Percentiles rank a stretch among this genome's conserved stretches.
Conservation (phyloP, 106 monocot genomes). For the Dendrobium nobile region DNA sequence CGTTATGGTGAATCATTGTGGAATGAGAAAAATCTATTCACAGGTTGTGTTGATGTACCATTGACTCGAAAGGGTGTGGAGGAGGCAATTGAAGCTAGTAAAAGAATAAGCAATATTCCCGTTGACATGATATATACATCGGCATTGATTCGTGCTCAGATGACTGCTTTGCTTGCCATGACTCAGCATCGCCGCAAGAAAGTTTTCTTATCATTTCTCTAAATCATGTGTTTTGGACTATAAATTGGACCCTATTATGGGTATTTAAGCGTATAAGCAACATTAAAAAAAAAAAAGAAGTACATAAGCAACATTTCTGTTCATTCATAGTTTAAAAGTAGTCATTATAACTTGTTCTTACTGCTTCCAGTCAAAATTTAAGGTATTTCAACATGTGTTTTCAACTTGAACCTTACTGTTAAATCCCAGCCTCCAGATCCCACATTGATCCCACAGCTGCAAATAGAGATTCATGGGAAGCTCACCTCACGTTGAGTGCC, state of each 20-base stretch:
- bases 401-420: neutral
- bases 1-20: slow-evolving; percentile 96
- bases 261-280: neutral
- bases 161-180: slow-evolving; percentile 99
- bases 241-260: neutral
- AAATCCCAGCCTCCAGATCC: too few species aligned
- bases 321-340: neutral
- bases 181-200: slow-evolving; percentile 93
- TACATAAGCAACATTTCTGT: neutral
- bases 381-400: neutral
- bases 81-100: slow-evolving; percentile 96
- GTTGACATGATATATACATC: slow-evolving; percentile 89
- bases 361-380: too few species aligned
- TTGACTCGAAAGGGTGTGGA: slow-evolving; percentile 83
- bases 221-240: neutral
- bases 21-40: slow-evolving; percentile 99
- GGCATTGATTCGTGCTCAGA: slow-evolving; percentile 86
- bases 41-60: slow-evolving; percentile 98
- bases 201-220: slow-evolving; percentile 25
- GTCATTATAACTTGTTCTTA: too few species aligned
- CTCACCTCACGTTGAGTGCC: too few species aligned
- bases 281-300: neutral
- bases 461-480: too few species aligned
- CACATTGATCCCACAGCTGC: too few species aligned
- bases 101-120: slow-evolving; percentile 91